Conservation (phyloP, 768 basidiomycete species). For the Tubosaeta brunneosetosa region DNA sequence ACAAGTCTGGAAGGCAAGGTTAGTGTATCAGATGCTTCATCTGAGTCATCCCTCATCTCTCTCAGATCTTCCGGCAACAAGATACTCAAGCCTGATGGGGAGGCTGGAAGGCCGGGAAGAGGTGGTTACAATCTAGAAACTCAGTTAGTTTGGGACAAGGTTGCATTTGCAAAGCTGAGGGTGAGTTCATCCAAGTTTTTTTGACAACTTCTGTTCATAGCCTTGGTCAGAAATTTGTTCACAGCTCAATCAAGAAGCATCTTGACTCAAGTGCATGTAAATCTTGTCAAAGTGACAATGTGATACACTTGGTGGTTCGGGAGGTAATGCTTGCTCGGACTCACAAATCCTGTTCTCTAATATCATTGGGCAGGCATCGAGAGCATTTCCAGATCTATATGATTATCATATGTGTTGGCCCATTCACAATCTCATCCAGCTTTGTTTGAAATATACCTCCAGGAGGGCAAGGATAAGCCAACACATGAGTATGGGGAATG, state of each 20-base stretch:
- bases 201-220: background rate
- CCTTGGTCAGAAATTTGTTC: background rate
- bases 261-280: constrained; percentile 1
- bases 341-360: background rate
- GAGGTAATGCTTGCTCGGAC: background rate
- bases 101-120: constrained; percentile 2
- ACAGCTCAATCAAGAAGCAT: constrained; percentile 1
- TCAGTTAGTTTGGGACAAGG: background rate
- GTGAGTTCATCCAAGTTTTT: background rate
- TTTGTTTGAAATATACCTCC: background rate
- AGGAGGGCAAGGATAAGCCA: background rate
- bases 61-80: background rate
- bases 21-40: background rate
- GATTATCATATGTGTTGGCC: background rate
- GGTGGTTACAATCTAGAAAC: constrained; percentile 7
- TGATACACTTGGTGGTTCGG: background rate
- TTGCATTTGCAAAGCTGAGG: background rate
- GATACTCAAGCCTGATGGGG: constrained; percentile 7
- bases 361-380: background rate
- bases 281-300: background rate
- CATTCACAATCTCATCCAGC: background rate
- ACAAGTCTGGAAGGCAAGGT: too few relatives aligned
- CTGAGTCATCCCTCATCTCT: background rate
- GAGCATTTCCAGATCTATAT: background rate
- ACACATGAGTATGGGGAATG: background rate